These are phyloP conservation scores for Verruconis gallopava DNA, from an alignment of 2,329 filamentous ascomycete species.

Conservation along the genomic window DNA sequence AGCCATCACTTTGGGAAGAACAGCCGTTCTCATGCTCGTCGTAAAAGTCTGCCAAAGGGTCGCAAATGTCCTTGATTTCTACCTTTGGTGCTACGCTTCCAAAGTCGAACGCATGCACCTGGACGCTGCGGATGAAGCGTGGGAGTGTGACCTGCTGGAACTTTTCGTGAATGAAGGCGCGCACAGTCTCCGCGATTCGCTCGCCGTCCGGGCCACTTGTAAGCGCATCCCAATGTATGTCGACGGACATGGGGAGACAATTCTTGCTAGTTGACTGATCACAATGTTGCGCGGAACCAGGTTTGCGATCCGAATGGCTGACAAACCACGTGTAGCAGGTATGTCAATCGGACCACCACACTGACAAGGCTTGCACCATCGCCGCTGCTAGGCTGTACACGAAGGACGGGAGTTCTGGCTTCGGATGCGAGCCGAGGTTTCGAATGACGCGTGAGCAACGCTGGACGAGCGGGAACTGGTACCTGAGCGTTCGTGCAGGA, in stretches of 20 bases:
- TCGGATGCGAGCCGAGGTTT: background rate
- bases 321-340: background rate
- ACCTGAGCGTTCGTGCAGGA: background rate
- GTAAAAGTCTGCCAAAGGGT: conserved; percentile 93
- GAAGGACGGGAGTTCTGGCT: no score
- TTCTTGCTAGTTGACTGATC: conserved; percentile 4
- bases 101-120: conserved; percentile 89
- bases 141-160: conserved; percentile 88
- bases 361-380: background rate
- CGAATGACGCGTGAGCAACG: background rate
- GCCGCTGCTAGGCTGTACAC: no score
- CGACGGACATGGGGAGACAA: conserved; percentile 65
- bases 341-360: background rate
- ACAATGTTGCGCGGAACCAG: conserved; percentile 1
- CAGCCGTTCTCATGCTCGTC: conserved; percentile 49
- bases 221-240: conserved; percentile 90
- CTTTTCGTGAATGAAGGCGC: conserved; percentile 86
- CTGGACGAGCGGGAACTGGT: background rate
- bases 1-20: conserved; percentile 2
- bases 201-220: conserved; percentile 80
- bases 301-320: conserved; percentile 1
- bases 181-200: conserved; percentile 72
- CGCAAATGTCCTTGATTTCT: conserved; percentile 92
- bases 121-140: conserved; percentile 91
- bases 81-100: conserved; percentile 70